phyloP scores from a whole-genome alignment of 2,329 filamentous ascomycete species.

The Clonostachys rhizophaga region DNA sequence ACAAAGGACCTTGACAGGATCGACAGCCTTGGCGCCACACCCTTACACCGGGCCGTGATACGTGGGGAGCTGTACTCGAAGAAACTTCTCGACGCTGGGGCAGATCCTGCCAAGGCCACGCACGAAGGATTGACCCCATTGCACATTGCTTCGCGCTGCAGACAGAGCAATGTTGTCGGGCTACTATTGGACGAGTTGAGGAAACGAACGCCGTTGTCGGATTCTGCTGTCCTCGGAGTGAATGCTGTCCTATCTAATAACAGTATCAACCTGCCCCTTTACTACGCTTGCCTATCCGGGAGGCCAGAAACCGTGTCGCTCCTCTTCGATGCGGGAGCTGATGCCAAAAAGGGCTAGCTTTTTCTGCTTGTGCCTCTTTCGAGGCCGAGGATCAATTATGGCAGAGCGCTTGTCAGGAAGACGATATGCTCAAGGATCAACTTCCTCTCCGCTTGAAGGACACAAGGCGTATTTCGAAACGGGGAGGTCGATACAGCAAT shows the following conservation, averaged over 20 bases:
- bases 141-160: background rate
- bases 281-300: background rate
- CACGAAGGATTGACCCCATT: background rate
- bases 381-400: background rate
- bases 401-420: background rate
- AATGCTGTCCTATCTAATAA: background rate
- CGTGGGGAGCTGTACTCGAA: background rate
- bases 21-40: background rate
- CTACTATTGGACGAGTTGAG: background rate
- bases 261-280: background rate
- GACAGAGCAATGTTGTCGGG: background rate
- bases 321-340: background rate
- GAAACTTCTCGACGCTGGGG: background rate
- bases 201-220: background rate
- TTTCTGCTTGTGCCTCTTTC: background rate
- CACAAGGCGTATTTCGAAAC: background rate
- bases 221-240: too few species aligned
- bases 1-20: background rate
- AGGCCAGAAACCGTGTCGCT: background rate
- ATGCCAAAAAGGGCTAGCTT: background rate
- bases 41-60: background rate
- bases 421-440: background rate
- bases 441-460: background rate
- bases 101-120: background rate
- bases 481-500: background rate